Evolutionary conservation across 2,329 filamentous ascomycete species (phyloP).

Genomic region (Sordariomycetes sp.): DNA sequence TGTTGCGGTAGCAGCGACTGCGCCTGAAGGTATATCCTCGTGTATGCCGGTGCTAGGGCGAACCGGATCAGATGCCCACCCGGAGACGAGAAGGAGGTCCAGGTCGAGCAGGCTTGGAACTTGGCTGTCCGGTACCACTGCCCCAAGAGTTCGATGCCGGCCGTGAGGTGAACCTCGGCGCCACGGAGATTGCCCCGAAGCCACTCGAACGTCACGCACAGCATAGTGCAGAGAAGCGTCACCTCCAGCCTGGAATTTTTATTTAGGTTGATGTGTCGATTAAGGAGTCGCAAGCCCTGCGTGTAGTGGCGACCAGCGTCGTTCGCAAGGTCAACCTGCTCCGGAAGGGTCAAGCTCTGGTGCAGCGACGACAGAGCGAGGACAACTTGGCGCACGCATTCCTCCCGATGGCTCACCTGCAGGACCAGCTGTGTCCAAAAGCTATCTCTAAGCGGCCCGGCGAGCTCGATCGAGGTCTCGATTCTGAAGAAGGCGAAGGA

Average conservation of each 20-base stretch:
- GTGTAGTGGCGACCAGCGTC: conserved; percentile 1
- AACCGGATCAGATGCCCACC: conserved; percentile 3
- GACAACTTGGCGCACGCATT: conserved; percentile 3
- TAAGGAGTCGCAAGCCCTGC: not conserved
- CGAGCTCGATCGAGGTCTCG: conserved; percentile 2
- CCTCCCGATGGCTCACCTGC: conserved; percentile 5
- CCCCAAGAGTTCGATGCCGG: conserved; percentile 3
- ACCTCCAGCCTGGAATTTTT: conserved; percentile 2
- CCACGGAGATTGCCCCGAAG: conserved; percentile 2
- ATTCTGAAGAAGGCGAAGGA: not conserved
- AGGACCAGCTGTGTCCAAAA: conserved; percentile 8
- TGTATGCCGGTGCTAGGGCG: too few species aligned
- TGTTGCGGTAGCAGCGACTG: too few species aligned
- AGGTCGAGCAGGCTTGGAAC: not conserved
- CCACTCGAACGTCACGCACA: conserved; percentile 5
- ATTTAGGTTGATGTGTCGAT: conserved; percentile 2
- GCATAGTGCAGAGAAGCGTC: conserved; percentile 5
- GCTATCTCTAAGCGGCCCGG: conserved; percentile 3
- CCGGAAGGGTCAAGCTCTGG: not conserved
- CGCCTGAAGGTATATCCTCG: too few species aligned
- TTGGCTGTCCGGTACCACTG: conserved; percentile 6
- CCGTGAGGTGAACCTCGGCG: conserved; percentile 2
- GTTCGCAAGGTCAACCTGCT: too few species aligned
- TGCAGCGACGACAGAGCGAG: conserved; percentile 5
- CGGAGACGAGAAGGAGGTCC: conserved; percentile 3